phyloP scores from a whole-genome alignment of 495 filamentous ascomycete genomes.

The Parmelia sp. region DNA sequence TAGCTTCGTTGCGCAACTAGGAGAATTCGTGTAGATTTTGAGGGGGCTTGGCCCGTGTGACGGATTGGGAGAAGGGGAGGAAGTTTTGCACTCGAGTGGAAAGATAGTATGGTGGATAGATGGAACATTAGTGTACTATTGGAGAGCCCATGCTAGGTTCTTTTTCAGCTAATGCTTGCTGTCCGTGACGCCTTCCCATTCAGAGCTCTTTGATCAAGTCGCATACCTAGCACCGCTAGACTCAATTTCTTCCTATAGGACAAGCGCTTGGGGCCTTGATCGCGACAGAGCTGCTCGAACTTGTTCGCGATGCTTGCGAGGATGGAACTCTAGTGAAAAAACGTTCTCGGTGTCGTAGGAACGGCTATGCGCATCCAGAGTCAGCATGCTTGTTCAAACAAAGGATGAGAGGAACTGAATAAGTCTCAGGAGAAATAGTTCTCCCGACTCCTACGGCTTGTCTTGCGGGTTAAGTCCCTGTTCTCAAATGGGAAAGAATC shows the following conservation, averaged over 20 bases:
- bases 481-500: too few species aligned
- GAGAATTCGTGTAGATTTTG: too few species aligned
- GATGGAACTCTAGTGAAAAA: neutral
- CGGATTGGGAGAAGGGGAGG: too few species aligned
- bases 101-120: neutral
- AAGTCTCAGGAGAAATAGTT: too few species aligned
- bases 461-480: too few species aligned
- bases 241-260: neutral
- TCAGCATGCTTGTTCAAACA: too few species aligned
- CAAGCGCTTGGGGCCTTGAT: neutral
- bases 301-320: neutral
- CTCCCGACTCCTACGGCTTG: too few species aligned
- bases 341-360: neutral
- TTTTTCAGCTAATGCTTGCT: neutral
- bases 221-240: neutral
- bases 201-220: neutral
- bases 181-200: neutral
- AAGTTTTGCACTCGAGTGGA: too few species aligned
- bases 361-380: too few species aligned
- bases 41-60: too few species aligned
- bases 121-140: neutral
- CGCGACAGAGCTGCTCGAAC: neutral
- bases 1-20: too few species aligned
- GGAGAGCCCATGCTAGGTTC: neutral
- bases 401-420: too few species aligned